Evolutionary conservation across 345 rosid species (phyloP).

Genomic region (Cardamine occulta): DNA sequence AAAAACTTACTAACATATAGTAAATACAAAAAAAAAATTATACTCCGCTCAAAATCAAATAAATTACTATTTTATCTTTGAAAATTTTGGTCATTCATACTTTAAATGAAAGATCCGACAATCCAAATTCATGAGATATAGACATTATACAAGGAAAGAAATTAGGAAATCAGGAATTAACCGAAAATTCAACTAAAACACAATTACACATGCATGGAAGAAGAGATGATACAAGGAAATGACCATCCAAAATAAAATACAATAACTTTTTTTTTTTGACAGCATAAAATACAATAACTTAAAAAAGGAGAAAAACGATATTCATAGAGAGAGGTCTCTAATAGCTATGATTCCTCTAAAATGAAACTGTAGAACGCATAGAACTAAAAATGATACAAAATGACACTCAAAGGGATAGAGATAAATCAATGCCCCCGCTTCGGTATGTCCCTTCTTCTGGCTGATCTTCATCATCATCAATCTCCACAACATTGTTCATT

Average conservation of each 20-base stretch:
- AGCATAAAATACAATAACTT: slow-evolving; percentile 2
- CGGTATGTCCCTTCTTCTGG: slow-evolving; percentile 11
- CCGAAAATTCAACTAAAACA: background rate
- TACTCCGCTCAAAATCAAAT: background rate
- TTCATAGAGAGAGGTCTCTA: slow-evolving; percentile 8
- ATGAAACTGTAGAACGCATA: slow-evolving; percentile 5
- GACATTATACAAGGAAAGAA: background rate
- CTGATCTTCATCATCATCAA: slow-evolving; percentile 9
- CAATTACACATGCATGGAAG: slow-evolving; percentile 20
- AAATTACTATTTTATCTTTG: background rate
- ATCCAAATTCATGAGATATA: background rate
- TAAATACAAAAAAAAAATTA: background rate
- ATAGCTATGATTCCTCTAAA: slow-evolving; percentile 17
- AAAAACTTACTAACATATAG: background rate
- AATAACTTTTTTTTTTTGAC: background rate
- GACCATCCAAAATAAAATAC: slow-evolving; percentile 9
- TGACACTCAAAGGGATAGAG: slow-evolving; percentile 36
- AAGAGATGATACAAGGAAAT: slow-evolving; percentile 3
- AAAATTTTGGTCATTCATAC: background rate
- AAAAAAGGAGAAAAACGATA: background rate
- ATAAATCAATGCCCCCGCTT: slow-evolving; percentile 30
- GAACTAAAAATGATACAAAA: background rate
- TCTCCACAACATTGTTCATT: background rate
- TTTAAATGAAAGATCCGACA: background rate
- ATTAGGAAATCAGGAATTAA: background rate